A percentile compares a stretch with the other conserved stretches of the same genome.
Conservation (phyloP, 202 grass and related monocot species). For the Musa balbisiana region DNA sequence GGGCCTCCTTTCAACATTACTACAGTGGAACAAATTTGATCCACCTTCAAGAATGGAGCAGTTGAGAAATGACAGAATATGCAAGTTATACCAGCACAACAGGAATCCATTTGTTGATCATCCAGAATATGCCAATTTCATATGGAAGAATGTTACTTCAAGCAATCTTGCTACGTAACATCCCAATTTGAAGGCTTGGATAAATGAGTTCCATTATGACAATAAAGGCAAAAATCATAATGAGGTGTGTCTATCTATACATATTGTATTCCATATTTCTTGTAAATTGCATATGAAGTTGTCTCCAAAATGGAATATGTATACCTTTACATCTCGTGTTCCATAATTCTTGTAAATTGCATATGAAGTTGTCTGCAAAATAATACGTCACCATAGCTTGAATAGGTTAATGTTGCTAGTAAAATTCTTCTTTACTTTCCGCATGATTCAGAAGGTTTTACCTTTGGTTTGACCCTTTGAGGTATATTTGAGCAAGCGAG, state of each 20-base stretch:
- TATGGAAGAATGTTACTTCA: slow-evolving; percentile 38
- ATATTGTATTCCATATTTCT: not conserved
- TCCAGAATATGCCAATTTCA: slow-evolving; percentile 63
- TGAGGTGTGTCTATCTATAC: not conserved
- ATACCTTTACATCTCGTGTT: too few relatives aligned
- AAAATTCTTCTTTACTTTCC: not conserved
- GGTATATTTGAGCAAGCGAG: too few relatives aligned
- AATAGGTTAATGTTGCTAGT: too few relatives aligned
- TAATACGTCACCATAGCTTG: too few relatives aligned
- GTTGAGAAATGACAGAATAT: slow-evolving; percentile 55
- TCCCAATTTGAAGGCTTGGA: slow-evolving; percentile 18
- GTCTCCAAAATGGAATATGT: not conserved
- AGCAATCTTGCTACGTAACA: slow-evolving; percentile 8
- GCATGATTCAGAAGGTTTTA: not conserved
- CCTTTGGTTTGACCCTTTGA: not conserved
- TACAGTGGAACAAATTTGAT: slow-evolving; percentile 67
- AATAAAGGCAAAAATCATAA: slow-evolving; percentile 40
- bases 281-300: not conserved
- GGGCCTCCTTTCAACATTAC: slow-evolving; percentile 59
- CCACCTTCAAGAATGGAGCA: slow-evolving; percentile 55
- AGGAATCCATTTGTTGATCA: slow-evolving; percentile 74
- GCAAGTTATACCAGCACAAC: slow-evolving; percentile 63
- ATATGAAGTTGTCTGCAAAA: too few relatives aligned
- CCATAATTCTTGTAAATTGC: too few relatives aligned
- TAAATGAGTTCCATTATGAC: slow-evolving; percentile 38